Conservation (phyloP, 441 rosid species). For the Populus tomentosa region DNA sequence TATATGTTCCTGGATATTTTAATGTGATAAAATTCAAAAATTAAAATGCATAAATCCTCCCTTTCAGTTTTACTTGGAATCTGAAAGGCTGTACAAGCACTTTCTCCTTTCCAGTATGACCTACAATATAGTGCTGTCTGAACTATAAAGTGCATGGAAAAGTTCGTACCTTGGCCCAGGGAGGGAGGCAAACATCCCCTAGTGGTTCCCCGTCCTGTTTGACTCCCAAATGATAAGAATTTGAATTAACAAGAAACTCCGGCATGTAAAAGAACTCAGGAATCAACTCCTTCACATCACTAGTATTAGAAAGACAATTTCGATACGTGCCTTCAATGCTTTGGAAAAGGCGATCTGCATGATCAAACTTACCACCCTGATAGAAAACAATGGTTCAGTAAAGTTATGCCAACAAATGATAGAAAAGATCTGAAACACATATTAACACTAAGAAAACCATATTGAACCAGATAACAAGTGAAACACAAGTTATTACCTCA, state of each 20-base stretch:
- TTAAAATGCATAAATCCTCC: not conserved
- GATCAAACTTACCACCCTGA: slow-evolving; percentile 99
- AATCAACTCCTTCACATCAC: slow-evolving; percentile 98
- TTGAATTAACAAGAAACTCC: slow-evolving; percentile 87
- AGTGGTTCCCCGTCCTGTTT: slow-evolving; percentile 97
- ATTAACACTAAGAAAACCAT: not conserved
- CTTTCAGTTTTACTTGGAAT: not conserved
- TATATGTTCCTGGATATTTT: no score
- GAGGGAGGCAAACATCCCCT: slow-evolving; percentile 83
- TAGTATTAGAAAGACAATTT: slow-evolving; percentile 97
- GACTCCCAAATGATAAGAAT: slow-evolving; percentile 90
- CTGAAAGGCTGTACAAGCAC: not conserved
- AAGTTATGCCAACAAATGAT: slow-evolving; percentile 19
- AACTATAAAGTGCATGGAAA: slow-evolving; percentile 11
- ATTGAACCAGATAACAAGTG: not conserved
- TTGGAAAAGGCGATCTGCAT: slow-evolving; percentile 99
- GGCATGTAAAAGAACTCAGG: slow-evolving; percentile 99
- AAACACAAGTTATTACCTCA: not conserved
- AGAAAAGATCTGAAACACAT: not conserved
- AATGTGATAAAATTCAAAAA: not conserved
- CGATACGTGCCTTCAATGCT: slow-evolving; percentile 83
- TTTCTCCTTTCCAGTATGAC: not conserved
- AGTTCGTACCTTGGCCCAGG: slow-evolving; percentile 91
- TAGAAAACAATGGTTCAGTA: slow-evolving; percentile 19
- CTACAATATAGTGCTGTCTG: not conserved